Conservation (phyloP, 306 rosid genomes). For the Medicago arabica region DNA sequence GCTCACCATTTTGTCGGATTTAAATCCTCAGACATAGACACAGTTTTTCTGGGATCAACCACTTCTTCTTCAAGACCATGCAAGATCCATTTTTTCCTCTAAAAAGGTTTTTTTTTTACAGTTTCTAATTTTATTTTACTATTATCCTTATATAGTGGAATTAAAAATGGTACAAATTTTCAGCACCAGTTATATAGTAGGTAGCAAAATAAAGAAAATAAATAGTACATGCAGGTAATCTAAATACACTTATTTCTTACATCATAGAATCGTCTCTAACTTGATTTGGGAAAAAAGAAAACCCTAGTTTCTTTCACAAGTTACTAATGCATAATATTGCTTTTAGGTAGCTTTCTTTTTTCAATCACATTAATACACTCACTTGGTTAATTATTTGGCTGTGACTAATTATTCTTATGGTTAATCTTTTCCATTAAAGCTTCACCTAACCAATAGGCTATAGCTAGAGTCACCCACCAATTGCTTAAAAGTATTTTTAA, state of each 20-base stretch:
- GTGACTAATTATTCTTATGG: conserved; percentile 31
- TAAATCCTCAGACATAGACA: conserved; percentile 26
- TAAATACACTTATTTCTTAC: conserved; percentile 39
- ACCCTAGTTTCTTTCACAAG: conserved; percentile 52
- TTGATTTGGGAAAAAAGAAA: conserved; percentile 45
- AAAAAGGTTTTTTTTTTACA: conserved; percentile 11
- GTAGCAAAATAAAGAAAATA: conserved; percentile 22
- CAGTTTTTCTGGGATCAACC: conserved; percentile 7
- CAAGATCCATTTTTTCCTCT: conserved; percentile 15
- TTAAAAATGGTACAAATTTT: conserved; percentile 5
- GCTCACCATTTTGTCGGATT: conserved; percentile 46
- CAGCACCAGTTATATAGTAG: background rate
- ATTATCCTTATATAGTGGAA: background rate
- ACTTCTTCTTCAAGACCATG: conserved; percentile 46
- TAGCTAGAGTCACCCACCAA: conserved; percentile 47
- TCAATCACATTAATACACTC: background rate
- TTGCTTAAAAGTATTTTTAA: conserved; percentile 50
- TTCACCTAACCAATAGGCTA: conserved; percentile 49
- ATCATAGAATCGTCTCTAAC: conserved; percentile 41
- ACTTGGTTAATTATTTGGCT: no score
- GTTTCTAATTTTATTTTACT: background rate
- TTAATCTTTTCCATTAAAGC: conserved; percentile 58
- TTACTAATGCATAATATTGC: conserved; percentile 26
- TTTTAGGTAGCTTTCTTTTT: conserved; percentile 37
- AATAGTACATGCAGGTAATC: conserved; percentile 46